Percentiles rank a stretch among this genome's conserved stretches.
phyloP scores from a whole-genome alignment of 495 filamentous ascomycete genomes.

The Clohesyomyces aquaticus region DNA sequence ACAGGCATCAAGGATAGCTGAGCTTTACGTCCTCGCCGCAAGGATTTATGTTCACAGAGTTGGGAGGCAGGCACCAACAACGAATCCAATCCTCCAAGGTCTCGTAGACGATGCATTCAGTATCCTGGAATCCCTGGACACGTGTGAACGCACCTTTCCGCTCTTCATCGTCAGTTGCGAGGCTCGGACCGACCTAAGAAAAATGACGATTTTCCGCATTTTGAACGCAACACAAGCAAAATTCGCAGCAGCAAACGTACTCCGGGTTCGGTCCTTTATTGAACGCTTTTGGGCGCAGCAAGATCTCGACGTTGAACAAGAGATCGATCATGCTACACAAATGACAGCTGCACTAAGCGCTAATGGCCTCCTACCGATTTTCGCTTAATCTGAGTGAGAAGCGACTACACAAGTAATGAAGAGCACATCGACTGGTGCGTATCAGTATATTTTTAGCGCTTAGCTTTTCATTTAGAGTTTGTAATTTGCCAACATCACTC shows the following conservation, averaged over 20 bases:
- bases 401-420: too few relatives aligned
- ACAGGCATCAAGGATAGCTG: conserved; percentile 5
- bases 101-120: conserved; percentile 11
- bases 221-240: not conserved
- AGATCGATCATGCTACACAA: conserved; percentile 11
- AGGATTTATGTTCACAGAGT: conserved; percentile 10
- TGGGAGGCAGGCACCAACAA: not conserved
- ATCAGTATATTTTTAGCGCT: too few relatives aligned
- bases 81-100: not conserved
- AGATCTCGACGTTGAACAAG: conserved; percentile 13
- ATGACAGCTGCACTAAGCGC: conserved; percentile 7
- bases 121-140: conserved; percentile 3
- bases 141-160: conserved; percentile 30
- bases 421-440: too few relatives aligned
- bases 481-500: too few relatives aligned
- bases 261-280: conserved; percentile 3
- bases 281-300: conserved; percentile 24
- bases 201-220: conserved; percentile 27
- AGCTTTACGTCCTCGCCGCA: conserved; percentile 12
- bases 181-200: conserved; percentile 38
- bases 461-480: too few relatives aligned
- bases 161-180: conserved; percentile 41
- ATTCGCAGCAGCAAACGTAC: not conserved
- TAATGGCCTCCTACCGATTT: conserved; percentile 1
- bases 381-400: too few relatives aligned